These are phyloP conservation scores for Protomyces lactucae-debilis DNA, from an alignment of 1,139 yeast genomes.

Conservation along the genomic window DNA sequence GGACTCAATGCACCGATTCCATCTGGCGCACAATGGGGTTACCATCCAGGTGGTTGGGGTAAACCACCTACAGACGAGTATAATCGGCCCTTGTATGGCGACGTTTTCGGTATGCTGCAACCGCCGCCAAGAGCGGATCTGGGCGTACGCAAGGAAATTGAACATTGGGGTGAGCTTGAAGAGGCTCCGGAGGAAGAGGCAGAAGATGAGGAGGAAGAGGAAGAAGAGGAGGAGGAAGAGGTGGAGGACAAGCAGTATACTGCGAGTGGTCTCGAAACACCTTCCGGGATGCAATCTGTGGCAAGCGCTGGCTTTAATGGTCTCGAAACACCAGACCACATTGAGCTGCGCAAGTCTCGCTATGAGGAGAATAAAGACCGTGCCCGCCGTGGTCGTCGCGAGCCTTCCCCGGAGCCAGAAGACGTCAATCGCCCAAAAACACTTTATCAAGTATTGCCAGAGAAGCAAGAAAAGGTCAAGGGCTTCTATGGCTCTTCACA, in stretches of 20 bases:
- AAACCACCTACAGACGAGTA: conserved; percentile 40
- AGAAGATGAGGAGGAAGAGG: conserved; percentile 39
- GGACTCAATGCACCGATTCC: conserved; percentile 47
- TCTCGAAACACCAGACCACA: conserved; percentile 31
- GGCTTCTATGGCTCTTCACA: conserved; percentile 32
- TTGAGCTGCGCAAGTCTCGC: conserved; percentile 31
- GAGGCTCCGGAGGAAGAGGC: conserved; percentile 39
- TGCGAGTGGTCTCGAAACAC: conserved; percentile 24
- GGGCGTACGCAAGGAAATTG: conserved; percentile 38
- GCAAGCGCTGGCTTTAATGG: conserved; percentile 28
- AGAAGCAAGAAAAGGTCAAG: conserved; percentile 18
- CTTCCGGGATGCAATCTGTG: conserved; percentile 29
- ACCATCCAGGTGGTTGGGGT: conserved; percentile 46
- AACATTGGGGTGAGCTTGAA: conserved; percentile 40
- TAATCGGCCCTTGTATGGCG: conserved; percentile 41
- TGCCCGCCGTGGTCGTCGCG: not conserved
- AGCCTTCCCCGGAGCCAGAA: conserved; percentile 7
- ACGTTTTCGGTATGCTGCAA: conserved; percentile 42
- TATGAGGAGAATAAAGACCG: not conserved
- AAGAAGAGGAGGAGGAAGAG: conserved; percentile 35
- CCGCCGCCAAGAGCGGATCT: conserved; percentile 43
- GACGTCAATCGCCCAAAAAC: conserved; percentile 22
- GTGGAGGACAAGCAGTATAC: conserved; percentile 28
- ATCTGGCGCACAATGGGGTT: conserved; percentile 42
- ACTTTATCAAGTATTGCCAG: conserved; percentile 31